Percentiles rank a stretch among this genome's conserved stretches.
phyloP scores from a whole-genome alignment of 2,329 filamentous ascomycete species.

The Ilyonectria robusta region DNA sequence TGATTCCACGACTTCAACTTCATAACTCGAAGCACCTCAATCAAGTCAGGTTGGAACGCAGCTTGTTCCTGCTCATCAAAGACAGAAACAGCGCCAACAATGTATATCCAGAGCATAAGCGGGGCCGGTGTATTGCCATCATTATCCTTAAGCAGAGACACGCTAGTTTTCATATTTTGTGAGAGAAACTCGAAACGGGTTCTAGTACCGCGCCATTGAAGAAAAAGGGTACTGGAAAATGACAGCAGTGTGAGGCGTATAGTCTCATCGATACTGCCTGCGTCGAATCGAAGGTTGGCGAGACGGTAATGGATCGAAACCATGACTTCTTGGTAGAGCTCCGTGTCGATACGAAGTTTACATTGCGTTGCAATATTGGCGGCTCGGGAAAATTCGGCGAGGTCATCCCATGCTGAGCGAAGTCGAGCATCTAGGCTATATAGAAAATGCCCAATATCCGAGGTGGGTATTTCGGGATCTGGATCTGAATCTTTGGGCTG shows the following conservation, averaged over 20 bases:
- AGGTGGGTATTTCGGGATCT: too few species aligned
- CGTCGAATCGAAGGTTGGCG: background rate
- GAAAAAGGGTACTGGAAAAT: constrained; percentile 13
- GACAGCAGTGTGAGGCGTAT: constrained; percentile 7
- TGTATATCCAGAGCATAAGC: constrained; percentile 8
- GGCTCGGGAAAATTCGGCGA: background rate
- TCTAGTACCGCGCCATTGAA: background rate
- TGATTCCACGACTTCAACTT: background rate
- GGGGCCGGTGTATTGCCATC: background rate
- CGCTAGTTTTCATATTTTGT: background rate
- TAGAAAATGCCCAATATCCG: background rate
- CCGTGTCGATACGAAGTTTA: constrained; percentile 1
- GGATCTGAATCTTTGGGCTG: background rate
- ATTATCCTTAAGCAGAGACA: background rate
- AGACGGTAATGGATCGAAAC: constrained; percentile 23
- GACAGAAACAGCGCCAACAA: background rate
- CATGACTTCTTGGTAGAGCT: constrained; percentile 13
- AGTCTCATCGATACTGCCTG: background rate
- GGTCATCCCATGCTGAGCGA: constrained; percentile 7
- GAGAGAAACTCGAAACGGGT: background rate
- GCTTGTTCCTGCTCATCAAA: background rate
- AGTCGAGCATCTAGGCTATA: background rate
- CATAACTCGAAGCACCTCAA: background rate
- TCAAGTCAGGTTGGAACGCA: background rate
- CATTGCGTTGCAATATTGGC: constrained; percentile 8